Evolutionary conservation across 1,284 basidiomycete species (phyloP), one percentile per base, ranked within the genome.

Genomic region (Heliocybe sulcata): DNA sequence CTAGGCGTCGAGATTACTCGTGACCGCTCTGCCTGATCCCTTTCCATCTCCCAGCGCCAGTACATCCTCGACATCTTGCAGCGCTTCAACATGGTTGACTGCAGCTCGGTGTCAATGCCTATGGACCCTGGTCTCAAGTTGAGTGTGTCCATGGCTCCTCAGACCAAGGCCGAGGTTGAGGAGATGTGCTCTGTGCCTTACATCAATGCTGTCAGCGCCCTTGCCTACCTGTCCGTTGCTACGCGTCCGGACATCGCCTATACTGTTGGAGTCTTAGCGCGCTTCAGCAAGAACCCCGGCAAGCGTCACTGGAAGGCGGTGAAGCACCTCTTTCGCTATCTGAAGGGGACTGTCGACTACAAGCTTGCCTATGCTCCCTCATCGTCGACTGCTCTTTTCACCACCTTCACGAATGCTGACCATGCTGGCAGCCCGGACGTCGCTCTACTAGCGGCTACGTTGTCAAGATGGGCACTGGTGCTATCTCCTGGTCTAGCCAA

Each of bases 201-300:
- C n/a, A n/a, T n/a, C n/a, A n/a, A n/a, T n/a, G n/a, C n/a, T n/a
- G n/a, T n/a, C n/a, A n/a, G n/a, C n/a, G n/a, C n/a, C n/a, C n/a
- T n/a, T n/a, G n/a, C n/a, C n/a, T n/a, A n/a, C n/a, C n/a, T n/a
- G n/a, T n/a, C n/a, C n/a, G n/a, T n/a, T n/a, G 42, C 42, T 23
- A 69, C 69, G 4, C 26, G 64, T 11, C 69, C 68, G 2, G 66
- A 72, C 60, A 66, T 71, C 19, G 53, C 64, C 0, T 68, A 62
- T 57, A 56, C 67, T 0, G 65, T 70, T n/a, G 52, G 56, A 2
- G 29, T 55, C 2, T 56, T 69, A 6, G 60, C 60, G 2, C 60
- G 58, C 2, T 70, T 67, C 58, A 59, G 45, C 3, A n/a, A 45
- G 2, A 62, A 63, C 53, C 66, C 66, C 11, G 63, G 63, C 1